Percentiles rank a stretch among this genome's conserved stretches.
phyloP scores from a whole-genome alignment of 495 filamentous ascomycete genomes.

The Xylaria telfairii region DNA sequence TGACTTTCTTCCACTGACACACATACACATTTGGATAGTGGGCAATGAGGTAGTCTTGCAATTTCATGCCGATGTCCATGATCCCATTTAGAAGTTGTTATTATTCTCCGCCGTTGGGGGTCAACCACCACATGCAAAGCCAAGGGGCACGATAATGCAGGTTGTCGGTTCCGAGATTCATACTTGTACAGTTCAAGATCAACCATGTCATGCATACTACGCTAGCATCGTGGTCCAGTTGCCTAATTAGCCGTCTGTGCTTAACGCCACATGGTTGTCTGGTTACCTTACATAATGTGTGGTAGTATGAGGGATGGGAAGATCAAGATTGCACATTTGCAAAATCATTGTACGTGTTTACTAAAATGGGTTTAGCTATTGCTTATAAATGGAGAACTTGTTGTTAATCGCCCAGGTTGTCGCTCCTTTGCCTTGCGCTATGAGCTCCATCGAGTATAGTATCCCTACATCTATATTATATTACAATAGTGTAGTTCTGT shows the following conservation, averaged over 20 bases:
- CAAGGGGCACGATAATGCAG: neutral
- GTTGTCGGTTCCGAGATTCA: neutral
- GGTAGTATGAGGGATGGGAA: neutral
- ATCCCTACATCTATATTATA: no score
- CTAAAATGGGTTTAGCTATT: neutral
- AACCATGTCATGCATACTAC: neutral
- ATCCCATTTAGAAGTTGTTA: neutral
- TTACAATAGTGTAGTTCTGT: neutral
- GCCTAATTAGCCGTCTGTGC: neutral
- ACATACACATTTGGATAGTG: neutral
- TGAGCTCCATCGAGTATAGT: neutral
- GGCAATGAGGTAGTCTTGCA: neutral
- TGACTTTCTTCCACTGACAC: neutral
- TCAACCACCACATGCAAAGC: neutral
- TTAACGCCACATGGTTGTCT: slow-evolving; percentile 13
- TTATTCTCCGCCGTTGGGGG: neutral
- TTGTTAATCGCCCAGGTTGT: neutral
- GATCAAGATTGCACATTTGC: neutral
- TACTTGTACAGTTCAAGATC: slow-evolving; percentile 4
- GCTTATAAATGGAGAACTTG: neutral
- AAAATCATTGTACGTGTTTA: neutral
- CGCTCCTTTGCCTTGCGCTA: neutral
- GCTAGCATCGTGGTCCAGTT: neutral
- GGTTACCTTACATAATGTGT: neutral
- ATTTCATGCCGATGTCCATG: neutral